Percentiles rank a stretch among this genome's conserved stretches.
phyloP scores from a whole-genome alignment of 257 asterid genomes.

The Nicotiana knightiana region DNA sequence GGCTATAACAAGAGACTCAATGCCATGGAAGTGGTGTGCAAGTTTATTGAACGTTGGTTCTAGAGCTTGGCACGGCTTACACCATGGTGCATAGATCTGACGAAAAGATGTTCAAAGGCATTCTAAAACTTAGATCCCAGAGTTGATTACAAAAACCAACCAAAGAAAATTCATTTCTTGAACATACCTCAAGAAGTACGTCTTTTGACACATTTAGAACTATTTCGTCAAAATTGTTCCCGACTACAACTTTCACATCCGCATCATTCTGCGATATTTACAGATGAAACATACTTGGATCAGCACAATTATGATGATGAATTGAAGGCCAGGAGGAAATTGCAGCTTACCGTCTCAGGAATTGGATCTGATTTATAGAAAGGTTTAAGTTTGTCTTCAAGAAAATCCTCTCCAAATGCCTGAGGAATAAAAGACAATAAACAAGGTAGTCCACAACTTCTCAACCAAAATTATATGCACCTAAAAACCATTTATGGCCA shows the following conservation, averaged over 20 bases:
- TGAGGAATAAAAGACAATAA: conserved; percentile 22
- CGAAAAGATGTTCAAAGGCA: not conserved
- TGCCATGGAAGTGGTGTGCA: conserved; percentile 58
- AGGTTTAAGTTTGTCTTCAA: conserved; percentile 72
- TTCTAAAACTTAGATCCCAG: not conserved
- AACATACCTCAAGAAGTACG: conserved; percentile 85
- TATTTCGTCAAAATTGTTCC: conserved; percentile 22
- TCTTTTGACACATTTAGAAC: conserved; percentile 79
- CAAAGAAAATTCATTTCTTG: not conserved
- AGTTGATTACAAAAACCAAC: not conserved
- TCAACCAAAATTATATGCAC: not conserved
- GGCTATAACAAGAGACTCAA: conserved; percentile 73
- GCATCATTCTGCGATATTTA: conserved; percentile 36
- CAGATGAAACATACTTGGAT: not conserved
- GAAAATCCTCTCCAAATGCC: conserved; percentile 67
- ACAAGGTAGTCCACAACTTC: not conserved
- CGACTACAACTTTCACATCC: conserved; percentile 66
- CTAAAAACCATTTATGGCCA: not conserved
- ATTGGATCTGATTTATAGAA: conserved; percentile 85
- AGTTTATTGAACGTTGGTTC: conserved; percentile 89
- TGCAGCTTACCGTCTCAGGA: conserved; percentile 63
- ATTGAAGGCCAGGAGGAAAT: not conserved
- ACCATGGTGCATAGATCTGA: conserved; percentile 96
- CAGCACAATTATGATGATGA: not conserved
- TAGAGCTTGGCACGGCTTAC: conserved; percentile 86